Evolutionary conservation across 2,329 filamentous ascomycete species (phyloP).

Genomic region (Pyrenophora graminea): DNA sequence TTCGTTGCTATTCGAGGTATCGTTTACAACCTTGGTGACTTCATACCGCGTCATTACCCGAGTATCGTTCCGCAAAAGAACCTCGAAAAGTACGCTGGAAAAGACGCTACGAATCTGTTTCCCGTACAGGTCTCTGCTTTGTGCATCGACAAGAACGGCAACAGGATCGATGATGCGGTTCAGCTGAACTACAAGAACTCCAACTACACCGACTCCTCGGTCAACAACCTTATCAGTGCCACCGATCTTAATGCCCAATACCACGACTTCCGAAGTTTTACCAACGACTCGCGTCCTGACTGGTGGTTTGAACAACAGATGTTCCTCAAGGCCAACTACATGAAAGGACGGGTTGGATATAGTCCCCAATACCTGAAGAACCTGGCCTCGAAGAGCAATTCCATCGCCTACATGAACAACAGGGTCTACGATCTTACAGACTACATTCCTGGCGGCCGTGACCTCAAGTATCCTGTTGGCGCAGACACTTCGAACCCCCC

Average conservation of each 20-base stretch:
- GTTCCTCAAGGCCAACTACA: constrained; percentile 74
- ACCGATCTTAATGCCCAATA: constrained; percentile 77
- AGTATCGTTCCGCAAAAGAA: constrained; percentile 63
- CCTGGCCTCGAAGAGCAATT: constrained; percentile 66
- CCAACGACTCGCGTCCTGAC: constrained; percentile 79
- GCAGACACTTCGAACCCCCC: constrained; percentile 50
- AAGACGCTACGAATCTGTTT: constrained; percentile 86
- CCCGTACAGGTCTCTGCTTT: constrained; percentile 92
- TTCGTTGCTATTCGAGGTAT: constrained; percentile 85
- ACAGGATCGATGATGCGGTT: constrained; percentile 68
- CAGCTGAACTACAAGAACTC: constrained; percentile 79
- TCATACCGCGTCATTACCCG: constrained; percentile 79
- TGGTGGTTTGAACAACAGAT: constrained; percentile 93
- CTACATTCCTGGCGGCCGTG: constrained; percentile 77
- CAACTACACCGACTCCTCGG: constrained; percentile 67
- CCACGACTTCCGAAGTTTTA: constrained; percentile 89
- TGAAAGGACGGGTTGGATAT: constrained; percentile 87
- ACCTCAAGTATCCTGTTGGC: constrained; percentile 58
- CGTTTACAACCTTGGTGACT: constrained; percentile 80
- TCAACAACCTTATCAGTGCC: constrained; percentile 65
- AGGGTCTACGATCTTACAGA: constrained; percentile 88
- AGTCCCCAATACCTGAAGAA: constrained; percentile 75
- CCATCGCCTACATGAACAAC: constrained; percentile 77
- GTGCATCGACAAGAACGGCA: constrained; percentile 75
- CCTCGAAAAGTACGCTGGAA: constrained; percentile 80